phyloP scores from a whole-genome alignment of 2,329 filamentous ascomycete species.

The Calycina marina region DNA sequence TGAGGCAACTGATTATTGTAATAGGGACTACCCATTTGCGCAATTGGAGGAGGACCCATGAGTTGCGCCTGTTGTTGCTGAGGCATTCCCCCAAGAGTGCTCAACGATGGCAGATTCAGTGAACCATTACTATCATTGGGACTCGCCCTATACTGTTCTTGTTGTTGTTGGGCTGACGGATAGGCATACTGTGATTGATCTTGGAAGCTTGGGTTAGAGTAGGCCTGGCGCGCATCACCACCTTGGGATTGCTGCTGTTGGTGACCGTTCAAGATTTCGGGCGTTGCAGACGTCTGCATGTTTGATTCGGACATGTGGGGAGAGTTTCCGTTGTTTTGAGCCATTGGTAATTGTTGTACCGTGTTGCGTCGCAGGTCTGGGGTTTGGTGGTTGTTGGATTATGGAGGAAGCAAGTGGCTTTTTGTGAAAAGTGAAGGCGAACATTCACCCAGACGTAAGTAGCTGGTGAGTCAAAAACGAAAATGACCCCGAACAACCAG shows the following conservation, averaged over 20 bases:
- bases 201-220: slow-evolving; percentile 31
- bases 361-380: too few species aligned
- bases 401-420: too few species aligned
- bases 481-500: too few species aligned
- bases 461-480: too few species aligned
- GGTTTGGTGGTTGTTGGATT: too few species aligned
- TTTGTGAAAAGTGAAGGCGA: too few species aligned
- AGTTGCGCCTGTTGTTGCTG: slow-evolving; percentile 21
- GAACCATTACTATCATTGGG: slow-evolving; percentile 30
- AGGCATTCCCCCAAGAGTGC: slow-evolving; percentile 29
- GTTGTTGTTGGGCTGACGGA: slow-evolving; percentile 18
- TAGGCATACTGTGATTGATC: slow-evolving; percentile 33
- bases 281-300: too few species aligned
- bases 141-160: slow-evolving; percentile 29
- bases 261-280: slow-evolving; percentile 22
- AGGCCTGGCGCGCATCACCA: slow-evolving; percentile 19
- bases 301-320: slow-evolving; percentile 17
- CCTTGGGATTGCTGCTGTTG: slow-evolving; percentile 10
- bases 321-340: slow-evolving; percentile 14
- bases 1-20: slow-evolving; percentile 30
- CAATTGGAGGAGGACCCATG: slow-evolving; percentile 37
- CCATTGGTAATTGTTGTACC: slow-evolving; percentile 14
- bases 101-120: slow-evolving; percentile 35
- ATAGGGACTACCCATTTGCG: slow-evolving; percentile 33
- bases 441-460: too few species aligned